These are phyloP conservation scores for Globisporangium splendens DNA, from an alignment of 352 stramenopile genomes.

Conservation along the genomic window DNA sequence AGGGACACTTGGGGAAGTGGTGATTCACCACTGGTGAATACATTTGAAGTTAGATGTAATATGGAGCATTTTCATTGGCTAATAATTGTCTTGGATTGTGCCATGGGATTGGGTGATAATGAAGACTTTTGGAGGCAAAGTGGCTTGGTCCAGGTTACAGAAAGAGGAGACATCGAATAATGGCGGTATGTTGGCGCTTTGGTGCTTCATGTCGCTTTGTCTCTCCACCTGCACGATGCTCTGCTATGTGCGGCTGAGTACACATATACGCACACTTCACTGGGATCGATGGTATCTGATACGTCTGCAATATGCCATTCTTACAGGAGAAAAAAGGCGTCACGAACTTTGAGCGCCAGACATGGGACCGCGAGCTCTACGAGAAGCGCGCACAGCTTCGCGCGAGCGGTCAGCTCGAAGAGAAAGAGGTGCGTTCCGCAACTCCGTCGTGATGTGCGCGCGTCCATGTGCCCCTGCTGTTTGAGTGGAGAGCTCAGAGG, in stretches of 20 bases:
- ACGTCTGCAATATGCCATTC: not conserved
- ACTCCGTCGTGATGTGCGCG: no score
- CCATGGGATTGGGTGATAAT: no score
- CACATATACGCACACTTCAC: no score
- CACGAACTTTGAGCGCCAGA: constrained; percentile 78
- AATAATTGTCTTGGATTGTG: not conserved
- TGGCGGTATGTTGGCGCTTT: not conserved
- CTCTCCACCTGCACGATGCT: no score
- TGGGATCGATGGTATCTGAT: not conserved
- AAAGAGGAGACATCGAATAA: constrained; percentile 1
- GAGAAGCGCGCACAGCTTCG: constrained; percentile 75
- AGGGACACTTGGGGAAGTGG: not conserved
- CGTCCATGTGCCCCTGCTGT: not conserved
- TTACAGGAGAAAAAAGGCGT: constrained; percentile 65
- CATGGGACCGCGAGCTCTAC: constrained; percentile 78
- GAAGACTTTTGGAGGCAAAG: no score
- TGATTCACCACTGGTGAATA: no score
- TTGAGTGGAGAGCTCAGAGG: no score
- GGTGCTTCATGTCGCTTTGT: no score
- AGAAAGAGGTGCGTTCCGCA: constrained; percentile 43
- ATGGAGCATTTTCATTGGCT: not conserved
- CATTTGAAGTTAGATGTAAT: not conserved
- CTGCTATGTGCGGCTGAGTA: no score
- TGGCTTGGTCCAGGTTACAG: not conserved
- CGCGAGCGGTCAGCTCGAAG: constrained; percentile 58